Conservation (phyloP, 140 eudicot species). For the Flaveria floridana region DNA sequence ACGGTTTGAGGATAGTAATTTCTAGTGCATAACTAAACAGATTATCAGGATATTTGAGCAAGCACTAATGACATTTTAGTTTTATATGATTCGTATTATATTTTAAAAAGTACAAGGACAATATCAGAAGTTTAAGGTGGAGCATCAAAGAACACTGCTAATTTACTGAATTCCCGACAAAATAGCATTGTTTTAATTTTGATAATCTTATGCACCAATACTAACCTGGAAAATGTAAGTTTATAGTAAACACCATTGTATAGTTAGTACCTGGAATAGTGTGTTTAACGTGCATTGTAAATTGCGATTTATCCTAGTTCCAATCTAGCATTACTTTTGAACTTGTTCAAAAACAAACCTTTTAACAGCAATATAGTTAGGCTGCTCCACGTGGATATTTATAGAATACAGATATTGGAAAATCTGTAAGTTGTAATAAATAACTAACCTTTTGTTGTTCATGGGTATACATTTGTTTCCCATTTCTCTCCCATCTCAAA, state of each 20-base stretch:
- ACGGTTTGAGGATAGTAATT: background rate
- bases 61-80: constrained; percentile 2
- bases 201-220: background rate
- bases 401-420: background rate
- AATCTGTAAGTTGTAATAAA: background rate
- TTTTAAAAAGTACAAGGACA: background rate
- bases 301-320: constrained; percentile 5
- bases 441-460: constrained; percentile 80
- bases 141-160: background rate
- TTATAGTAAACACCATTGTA: background rate
- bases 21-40: background rate
- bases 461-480: constrained; percentile 86
- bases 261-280: background rate
- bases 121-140: background rate
- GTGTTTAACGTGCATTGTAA: background rate
- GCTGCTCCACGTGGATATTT: constrained; percentile 12
- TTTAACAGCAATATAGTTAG: constrained; percentile 2
- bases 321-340: constrained; percentile 19
- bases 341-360: constrained; percentile 18
- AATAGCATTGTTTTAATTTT: constrained; percentile 11
- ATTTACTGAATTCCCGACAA: background rate
- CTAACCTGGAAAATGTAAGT: background rate
- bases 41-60: background rate
- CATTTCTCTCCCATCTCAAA: constrained; percentile 94
- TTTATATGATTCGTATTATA: background rate